Base-by-base conservation (phyloP, 495 filamentous ascomycete species). In the Xanthoparmelia taractica region DNA sequence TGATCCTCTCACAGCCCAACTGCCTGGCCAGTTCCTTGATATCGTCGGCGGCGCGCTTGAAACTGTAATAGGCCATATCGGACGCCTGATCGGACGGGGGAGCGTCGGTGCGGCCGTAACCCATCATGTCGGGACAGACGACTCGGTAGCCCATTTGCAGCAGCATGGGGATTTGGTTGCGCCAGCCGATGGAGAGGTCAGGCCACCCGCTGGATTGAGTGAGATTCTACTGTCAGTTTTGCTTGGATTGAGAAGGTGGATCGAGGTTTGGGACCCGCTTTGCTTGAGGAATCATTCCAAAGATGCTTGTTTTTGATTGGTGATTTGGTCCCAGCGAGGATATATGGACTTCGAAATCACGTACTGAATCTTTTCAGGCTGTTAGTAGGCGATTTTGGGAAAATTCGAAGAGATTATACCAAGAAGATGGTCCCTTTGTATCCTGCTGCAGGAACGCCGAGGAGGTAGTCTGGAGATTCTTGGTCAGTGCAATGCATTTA, bases 141-240 rank as follows among this genome's bases (percentile, higher is more conserved):
- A 94, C 87, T 45, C 85, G 80, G 55, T 91, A 78, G 12, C 85
- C 85, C 70, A 84, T 75, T 18, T 84, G 77, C 6, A 88, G 65
- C n/a, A 95, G 77, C 72, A 83, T 75, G 11, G 90, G 90, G 69
- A 97, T 91, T 72, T 95, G 88, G 74, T 87, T 84, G 59, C 91
- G 84, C 90, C 91, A 92, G 73, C 81, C 85, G 68, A 87, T 79
- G 25, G 82, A 82, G 33, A 88, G 66, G 72, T 92, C 88, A 2
- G 88, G 84, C 71, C 78, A 89, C 61, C 85, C 84, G 73, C 87
- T 85, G 63, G 87, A n/a, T n/a, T n/a, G n/a, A 76, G 82, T 84
- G 47, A 18, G 5, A n/a, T 18, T 45, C 31, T 18, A n/a, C 56
- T 38, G 58, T 57, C 20, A 36, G 36, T 52, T 36, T 55, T 41